These are phyloP conservation scores for Zygosaccharomyces bisporus DNA, from an alignment of 805 yeast genomes.

Conservation along the genomic window DNA sequence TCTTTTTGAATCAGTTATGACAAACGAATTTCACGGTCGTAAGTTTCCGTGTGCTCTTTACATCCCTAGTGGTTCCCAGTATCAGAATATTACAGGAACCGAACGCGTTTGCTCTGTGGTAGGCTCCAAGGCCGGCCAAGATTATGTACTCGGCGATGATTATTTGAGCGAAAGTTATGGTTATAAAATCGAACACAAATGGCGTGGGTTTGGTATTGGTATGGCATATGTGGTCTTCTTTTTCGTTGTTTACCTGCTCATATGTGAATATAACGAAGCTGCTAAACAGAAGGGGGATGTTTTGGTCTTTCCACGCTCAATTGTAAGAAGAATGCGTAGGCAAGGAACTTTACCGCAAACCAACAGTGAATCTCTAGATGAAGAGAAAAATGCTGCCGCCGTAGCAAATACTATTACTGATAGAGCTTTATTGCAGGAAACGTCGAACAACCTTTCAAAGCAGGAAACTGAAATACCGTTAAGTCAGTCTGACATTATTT, in stretches of 20 bases:
- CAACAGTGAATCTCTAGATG: slow-evolving; percentile 27
- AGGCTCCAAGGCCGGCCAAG: slow-evolving; percentile 52
- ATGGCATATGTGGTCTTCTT: slow-evolving; percentile 55
- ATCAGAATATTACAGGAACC: slow-evolving; percentile 33
- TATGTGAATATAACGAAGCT: slow-evolving; percentile 57
- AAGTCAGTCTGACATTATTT: slow-evolving; percentile 44
- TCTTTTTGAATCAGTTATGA: slow-evolving; percentile 54
- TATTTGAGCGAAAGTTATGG: slow-evolving; percentile 44
- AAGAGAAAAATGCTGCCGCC: slow-evolving; percentile 24
- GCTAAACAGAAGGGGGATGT: slow-evolving; percentile 72
- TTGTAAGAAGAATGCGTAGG: slow-evolving; percentile 46
- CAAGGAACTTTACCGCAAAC: slow-evolving; percentile 28
- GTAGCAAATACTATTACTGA: slow-evolving; percentile 19
- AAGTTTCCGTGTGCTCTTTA: slow-evolving; percentile 44
- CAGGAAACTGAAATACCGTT: slow-evolving; percentile 30
- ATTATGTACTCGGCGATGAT: slow-evolving; percentile 48
- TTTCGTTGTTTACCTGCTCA: slow-evolving; percentile 47
- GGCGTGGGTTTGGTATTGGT: slow-evolving; percentile 65
- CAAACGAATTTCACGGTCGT: slow-evolving; percentile 52
- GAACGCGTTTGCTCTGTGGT: slow-evolving; percentile 52
- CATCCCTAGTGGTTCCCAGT: slow-evolving; percentile 49
- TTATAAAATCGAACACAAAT: slow-evolving; percentile 46
- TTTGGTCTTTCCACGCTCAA: slow-evolving; percentile 51
- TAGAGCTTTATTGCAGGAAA: slow-evolving; percentile 25
- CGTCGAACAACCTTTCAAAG: slow-evolving; percentile 17